phyloP scores from a whole-genome alignment of 106 monocot genomes.

The Amphibolis antarctica region DNA sequence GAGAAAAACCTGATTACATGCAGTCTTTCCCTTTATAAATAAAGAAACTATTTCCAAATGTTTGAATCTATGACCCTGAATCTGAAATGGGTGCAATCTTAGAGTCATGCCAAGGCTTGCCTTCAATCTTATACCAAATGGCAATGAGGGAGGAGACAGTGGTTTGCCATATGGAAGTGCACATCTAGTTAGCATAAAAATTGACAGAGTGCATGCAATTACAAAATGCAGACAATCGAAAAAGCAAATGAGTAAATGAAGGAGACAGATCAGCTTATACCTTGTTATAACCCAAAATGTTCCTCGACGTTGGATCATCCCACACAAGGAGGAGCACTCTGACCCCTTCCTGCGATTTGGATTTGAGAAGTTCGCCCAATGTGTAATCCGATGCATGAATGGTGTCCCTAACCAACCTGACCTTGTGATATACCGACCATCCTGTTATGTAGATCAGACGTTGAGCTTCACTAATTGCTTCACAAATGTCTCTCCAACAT shows the following conservation, averaged over 20 bases:
- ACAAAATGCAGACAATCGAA: not conserved
- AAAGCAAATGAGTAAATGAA: constrained; percentile 6
- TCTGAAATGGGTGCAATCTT: too few relatives aligned
- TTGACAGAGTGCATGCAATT: not conserved
- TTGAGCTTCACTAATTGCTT: constrained; percentile 52
- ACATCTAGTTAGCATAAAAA: not conserved
- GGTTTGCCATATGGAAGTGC: too few relatives aligned
- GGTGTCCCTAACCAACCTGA: constrained; percentile 47
- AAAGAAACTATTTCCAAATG: too few relatives aligned
- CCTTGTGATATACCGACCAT: constrained; percentile 86
- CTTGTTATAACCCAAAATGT: constrained; percentile 45
- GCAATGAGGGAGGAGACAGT: not conserved
- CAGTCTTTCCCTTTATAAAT: too few relatives aligned
- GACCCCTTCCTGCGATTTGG: constrained; percentile 85
- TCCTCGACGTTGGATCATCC: constrained; percentile 97
- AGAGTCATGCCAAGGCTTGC: too few relatives aligned
- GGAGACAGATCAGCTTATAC: constrained; percentile 11
- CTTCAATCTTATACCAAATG: too few relatives aligned
- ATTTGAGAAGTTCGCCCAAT: constrained; percentile 69
- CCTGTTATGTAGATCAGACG: constrained; percentile 72
- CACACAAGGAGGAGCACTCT: constrained; percentile 87
- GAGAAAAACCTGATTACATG: too few relatives aligned
- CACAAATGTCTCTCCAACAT: constrained; percentile 75
- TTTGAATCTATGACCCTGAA: too few relatives aligned
- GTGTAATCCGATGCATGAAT: constrained; percentile 10